A percentile compares a stretch with the other conserved stretches of the same genome.
phyloP scores from a whole-genome alignment of 78 protist species.

The Anaeramoeba flamelloides region DNA sequence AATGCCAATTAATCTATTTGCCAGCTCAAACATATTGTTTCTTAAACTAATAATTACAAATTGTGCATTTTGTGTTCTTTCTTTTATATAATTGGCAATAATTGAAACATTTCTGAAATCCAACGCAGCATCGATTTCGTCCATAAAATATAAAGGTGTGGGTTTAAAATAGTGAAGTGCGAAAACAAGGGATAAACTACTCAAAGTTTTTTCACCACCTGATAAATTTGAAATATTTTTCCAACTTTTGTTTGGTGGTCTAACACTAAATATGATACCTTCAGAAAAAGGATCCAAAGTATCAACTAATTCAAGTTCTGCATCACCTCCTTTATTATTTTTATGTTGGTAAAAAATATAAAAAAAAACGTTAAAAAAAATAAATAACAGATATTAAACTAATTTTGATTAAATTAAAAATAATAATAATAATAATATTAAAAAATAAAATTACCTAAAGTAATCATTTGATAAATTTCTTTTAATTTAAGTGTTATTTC shows the following conservation, averaged over 20 bases:
- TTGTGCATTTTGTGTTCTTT: constrained; percentile 93
- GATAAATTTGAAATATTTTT: constrained; percentile 86
- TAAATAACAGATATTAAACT: too few relatives aligned
- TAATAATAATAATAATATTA: too few relatives aligned
- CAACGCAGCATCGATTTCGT: constrained; percentile 97
- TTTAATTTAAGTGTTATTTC: constrained; percentile 56
- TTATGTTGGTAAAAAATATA: too few relatives aligned
- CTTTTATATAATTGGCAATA: constrained; percentile 94
- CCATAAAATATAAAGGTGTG: constrained; percentile 98
- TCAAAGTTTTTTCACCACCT: constrained; percentile 58
- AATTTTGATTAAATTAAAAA: too few relatives aligned
- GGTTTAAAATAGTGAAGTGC: constrained; percentile 98
- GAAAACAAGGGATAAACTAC: constrained; percentile 81
- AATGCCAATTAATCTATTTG: constrained; percentile 93
- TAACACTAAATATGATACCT: constrained; percentile 76
- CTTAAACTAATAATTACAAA: constrained; percentile 85
- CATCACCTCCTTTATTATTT: too few relatives aligned
- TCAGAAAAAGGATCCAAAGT: constrained; percentile 90
- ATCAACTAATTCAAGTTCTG: constrained; percentile 83
- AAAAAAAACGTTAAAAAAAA: too few relatives aligned
- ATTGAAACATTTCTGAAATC: constrained; percentile 87
- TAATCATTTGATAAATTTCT: constrained; percentile 51
- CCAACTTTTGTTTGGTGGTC: constrained; percentile 99
- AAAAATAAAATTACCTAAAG: too few relatives aligned
- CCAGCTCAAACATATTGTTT: constrained; percentile 98